Conservation (phyloP, 2,329 filamentous ascomycete species). For the Sporothrix variecibatus region DNA sequence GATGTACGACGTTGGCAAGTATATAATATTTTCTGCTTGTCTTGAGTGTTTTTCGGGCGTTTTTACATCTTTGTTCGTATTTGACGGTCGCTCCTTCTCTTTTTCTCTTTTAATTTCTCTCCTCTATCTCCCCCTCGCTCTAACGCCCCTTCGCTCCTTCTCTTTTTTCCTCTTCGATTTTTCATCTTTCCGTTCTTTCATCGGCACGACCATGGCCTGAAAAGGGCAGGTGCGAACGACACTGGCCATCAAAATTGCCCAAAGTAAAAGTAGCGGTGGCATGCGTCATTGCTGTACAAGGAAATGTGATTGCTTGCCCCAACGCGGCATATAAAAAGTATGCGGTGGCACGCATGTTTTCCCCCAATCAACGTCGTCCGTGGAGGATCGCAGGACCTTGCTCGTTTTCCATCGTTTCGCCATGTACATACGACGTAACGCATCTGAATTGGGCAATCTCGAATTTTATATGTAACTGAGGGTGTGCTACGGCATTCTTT, state of each 20-base stretch:
- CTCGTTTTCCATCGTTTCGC: not conserved
- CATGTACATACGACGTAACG: too few species aligned
- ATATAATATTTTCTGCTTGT: not conserved
- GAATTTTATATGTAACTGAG: not conserved
- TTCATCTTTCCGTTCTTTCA: not conserved
- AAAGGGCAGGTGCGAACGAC: slow-evolving; percentile 1
- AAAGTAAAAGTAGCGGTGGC: not conserved
- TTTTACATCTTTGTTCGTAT: slow-evolving; percentile 1
- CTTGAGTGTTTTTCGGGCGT: not conserved
- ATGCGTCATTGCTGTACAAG: not conserved
- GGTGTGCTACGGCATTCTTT: slow-evolving; percentile 11
- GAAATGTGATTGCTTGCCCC: not conserved
- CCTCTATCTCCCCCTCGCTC: not conserved
- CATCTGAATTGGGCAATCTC: slow-evolving; percentile 11
- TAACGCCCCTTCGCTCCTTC: not conserved
- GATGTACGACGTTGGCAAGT: not conserved
- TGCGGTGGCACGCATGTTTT: not conserved
- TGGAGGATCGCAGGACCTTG: slow-evolving; percentile 1
- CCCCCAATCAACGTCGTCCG: slow-evolving; percentile 17
- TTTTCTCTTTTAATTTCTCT: not conserved
- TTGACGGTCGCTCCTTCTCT: not conserved
- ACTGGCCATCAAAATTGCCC: not conserved
- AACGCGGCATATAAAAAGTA: slow-evolving; percentile 5
- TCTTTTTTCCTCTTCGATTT: not conserved
- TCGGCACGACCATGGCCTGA: slow-evolving; percentile 4